Percentiles rank a stretch among this genome's conserved stretches.
These are phyloP conservation scores for Tieghemostelium lacteum DNA, from an alignment of 78 protist genomes.

Conservation along the genomic window DNA sequence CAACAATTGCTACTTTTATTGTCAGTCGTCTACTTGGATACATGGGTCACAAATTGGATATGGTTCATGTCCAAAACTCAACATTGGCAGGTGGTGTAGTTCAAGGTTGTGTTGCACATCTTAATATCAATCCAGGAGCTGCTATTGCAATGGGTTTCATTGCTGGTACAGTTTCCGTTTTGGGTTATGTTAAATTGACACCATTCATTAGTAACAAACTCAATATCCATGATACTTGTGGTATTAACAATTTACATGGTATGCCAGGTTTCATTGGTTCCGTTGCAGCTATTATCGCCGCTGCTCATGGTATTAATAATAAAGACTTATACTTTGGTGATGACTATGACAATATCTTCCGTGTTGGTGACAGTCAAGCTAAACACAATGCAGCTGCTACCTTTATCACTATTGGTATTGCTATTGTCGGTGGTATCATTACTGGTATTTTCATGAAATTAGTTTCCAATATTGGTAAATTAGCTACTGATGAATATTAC, in stretches of 20 bases:
- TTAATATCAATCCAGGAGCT: slow-evolving; percentile 68
- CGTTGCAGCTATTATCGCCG: slow-evolving; percentile 55
- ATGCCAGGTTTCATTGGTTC: slow-evolving; percentile 94
- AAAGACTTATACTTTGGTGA: neutral
- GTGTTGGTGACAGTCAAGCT: slow-evolving; percentile 67
- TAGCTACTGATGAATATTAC: slow-evolving; percentile 43
- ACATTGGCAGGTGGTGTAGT: slow-evolving; percentile 97
- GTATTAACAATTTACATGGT: slow-evolving; percentile 93
- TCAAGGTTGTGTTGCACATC: slow-evolving; percentile 89
- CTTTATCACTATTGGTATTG: slow-evolving; percentile 51
- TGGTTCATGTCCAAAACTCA: slow-evolving; percentile 94
- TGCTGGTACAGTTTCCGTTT: slow-evolving; percentile 82
- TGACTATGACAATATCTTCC: slow-evolving; percentile 18
- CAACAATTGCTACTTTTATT: slow-evolving; percentile 70
- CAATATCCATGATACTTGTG: slow-evolving; percentile 74
- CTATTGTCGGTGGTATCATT: slow-evolving; percentile 71
- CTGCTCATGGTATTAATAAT: slow-evolving; percentile 22
- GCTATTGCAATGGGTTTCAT: slow-evolving; percentile 88
- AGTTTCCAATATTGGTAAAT: slow-evolving; percentile 21
- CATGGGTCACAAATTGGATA: slow-evolving; percentile 57
- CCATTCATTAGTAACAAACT: slow-evolving; percentile 60
- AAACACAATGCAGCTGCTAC: slow-evolving; percentile 65
- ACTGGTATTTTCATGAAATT: slow-evolving; percentile 29
- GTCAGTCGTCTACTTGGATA: slow-evolving; percentile 36
- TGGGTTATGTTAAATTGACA: slow-evolving; percentile 88